Evolutionary conservation across 345 rosid species (phyloP), one percentile per base, ranked within the genome.

Genomic region (Brassica nigra): DNA sequence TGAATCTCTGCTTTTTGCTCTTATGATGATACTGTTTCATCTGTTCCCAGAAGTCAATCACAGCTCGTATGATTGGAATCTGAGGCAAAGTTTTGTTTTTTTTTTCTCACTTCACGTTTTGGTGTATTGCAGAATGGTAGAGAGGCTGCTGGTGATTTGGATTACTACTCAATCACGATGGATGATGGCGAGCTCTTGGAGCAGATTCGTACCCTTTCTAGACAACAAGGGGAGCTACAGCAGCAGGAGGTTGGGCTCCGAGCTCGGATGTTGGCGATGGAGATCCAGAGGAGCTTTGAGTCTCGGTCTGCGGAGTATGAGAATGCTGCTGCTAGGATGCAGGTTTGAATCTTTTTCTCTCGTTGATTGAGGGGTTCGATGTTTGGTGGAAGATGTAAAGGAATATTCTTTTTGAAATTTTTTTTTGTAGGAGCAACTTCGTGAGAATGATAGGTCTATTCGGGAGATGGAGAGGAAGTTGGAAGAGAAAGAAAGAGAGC

Each of bases 401-500:
- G 27, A 65, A 18, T 70, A 64, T 70, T 70, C 9, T 57, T n/a
- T 39, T 75, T 20, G 23, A 20, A 20, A 20, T 20, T 20, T 20
- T 20, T 20, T 20, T 52, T 52, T 82, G 63, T 83, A 95, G 99
- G 98, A 93, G 86, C 90, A 89, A 90, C 86, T 90, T 47, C 83
- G 28, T 59, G 92, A 96, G 82, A 89, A 81, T 70, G 94, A 89
- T 63, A 91, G 82, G 66, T 76, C 85, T 68, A 85, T 89, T 57
- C 86, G 33, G 68, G 97, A 92, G 16, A 77, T 90, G 80, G 94
- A 92, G 84, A 90, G 92, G 82, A 89, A 83, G 83, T 74, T 93
- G 72, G 99, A 93, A 77, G 97, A 90, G 73, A 93, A 86, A 80
- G 98, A 90, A 29, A 87, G 91, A 77, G 98, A 93, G 84, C 85